phyloP scores from a whole-genome alignment of 768 basidiomycete species.

The Boletus edulis region DNA sequence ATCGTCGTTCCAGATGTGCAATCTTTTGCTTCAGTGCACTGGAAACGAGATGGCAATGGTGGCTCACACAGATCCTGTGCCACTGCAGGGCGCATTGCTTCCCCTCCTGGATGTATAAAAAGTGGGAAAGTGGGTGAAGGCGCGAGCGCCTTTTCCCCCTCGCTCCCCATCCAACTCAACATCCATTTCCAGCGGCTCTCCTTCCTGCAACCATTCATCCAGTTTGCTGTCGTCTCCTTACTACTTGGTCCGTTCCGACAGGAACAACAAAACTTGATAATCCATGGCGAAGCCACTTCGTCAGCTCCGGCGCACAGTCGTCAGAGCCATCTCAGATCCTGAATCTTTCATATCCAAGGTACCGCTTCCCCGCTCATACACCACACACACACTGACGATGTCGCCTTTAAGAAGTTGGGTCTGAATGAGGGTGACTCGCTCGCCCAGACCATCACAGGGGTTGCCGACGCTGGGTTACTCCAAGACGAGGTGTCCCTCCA shows the following conservation, averaged over 20 bases:
- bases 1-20: too few species aligned
- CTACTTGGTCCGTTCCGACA: not conserved
- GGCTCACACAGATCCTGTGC: too few species aligned
- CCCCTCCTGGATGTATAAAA: too few species aligned
- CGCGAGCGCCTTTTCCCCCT: too few species aligned
- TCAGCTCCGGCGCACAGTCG: constrained; percentile 13
- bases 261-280: not conserved
- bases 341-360: constrained; percentile 8
- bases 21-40: too few species aligned
- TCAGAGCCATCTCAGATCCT: constrained; percentile 22
- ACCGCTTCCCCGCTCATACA: not conserved
- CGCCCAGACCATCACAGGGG: not conserved
- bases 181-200: too few species aligned
- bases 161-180: too few species aligned
- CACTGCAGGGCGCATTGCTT: too few species aligned
- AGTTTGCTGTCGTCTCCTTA: not conserved
- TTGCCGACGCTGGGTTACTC: not conserved
- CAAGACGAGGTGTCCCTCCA: constrained; percentile 4
- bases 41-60: too few species aligned
- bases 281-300: constrained; percentile 11
- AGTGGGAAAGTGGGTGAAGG: too few species aligned
- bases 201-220: too few species aligned
- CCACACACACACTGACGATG: not conserved
- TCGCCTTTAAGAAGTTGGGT: not conserved
- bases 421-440: not conserved